These are phyloP conservation scores for Phytophthora capsici DNA, from an alignment of 352 stramenopile species.

Conservation along the genomic window DNA sequence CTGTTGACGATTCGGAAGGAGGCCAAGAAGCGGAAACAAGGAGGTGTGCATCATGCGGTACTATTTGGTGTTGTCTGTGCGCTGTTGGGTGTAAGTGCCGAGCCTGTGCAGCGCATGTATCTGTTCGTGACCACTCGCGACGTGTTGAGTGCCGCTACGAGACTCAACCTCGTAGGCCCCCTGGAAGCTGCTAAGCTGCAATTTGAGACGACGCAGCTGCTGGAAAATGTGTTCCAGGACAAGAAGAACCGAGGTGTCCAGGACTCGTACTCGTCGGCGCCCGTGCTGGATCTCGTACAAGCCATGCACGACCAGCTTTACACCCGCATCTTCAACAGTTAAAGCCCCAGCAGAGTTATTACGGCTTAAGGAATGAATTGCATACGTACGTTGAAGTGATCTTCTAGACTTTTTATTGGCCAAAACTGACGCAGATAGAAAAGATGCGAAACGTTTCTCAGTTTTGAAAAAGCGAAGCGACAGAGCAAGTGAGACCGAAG, in stretches of 20 bases:
- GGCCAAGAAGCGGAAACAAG: conserved; percentile 55
- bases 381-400: conserved; percentile 48
- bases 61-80: conserved; percentile 75
- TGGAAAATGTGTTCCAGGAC: conserved; percentile 64
- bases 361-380: too few species aligned
- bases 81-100: conserved; percentile 49
- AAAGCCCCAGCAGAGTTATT: not conserved
- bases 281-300: conserved; percentile 82
- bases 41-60: conserved; percentile 67
- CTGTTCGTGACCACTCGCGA: conserved; percentile 82
- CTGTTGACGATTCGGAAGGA: conserved; percentile 59
- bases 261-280: conserved; percentile 80
- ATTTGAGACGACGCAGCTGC: conserved; percentile 52
- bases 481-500: not conserved
- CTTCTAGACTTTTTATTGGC: conserved; percentile 22
- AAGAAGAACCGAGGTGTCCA: conserved; percentile 72
- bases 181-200: conserved; percentile 75
- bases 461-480: conserved; percentile 23
- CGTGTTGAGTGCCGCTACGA: conserved; percentile 76
- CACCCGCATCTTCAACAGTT: conserved; percentile 89
- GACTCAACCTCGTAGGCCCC: conserved; percentile 80
- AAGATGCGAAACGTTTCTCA: conserved; percentile 13
- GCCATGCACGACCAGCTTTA: conserved; percentile 89
- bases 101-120: conserved; percentile 75
- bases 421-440: conserved; percentile 3